phyloP scores from a whole-genome alignment of 169 alveolate genomes.

The Plasmodium gonderi region DNA sequence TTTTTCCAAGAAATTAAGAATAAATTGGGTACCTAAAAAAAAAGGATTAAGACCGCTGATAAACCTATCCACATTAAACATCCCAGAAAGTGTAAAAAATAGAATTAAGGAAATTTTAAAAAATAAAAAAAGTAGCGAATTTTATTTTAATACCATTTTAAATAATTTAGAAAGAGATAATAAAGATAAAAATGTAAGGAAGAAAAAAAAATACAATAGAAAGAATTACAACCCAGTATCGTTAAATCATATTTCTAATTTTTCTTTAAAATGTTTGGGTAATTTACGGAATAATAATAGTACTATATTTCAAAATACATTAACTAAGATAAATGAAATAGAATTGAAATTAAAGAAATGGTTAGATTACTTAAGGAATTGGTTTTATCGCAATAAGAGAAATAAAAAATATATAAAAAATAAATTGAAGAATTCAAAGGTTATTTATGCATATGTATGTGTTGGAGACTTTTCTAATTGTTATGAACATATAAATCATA shows the following conservation, averaged over 20 bases:
- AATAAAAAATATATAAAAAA: slow-evolving; percentile 63
- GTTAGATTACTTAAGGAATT: slow-evolving; percentile 40
- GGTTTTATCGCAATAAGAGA: slow-evolving; percentile 42
- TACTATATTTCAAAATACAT: slow-evolving; percentile 46
- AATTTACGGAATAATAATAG: slow-evolving; percentile 42
- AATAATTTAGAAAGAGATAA: slow-evolving; percentile 57
- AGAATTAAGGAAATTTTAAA: slow-evolving; percentile 35
- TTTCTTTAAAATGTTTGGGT: slow-evolving; percentile 49
- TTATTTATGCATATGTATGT: slow-evolving; percentile 65
- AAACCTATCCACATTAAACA: slow-evolving; percentile 53
- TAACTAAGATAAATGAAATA: slow-evolving; percentile 52
- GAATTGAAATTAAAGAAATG: slow-evolving; percentile 56
- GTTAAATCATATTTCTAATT: slow-evolving; percentile 48
- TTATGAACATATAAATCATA: slow-evolving; percentile 70
- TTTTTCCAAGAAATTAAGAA: slow-evolving; percentile 59
- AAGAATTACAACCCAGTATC: slow-evolving; percentile 66
- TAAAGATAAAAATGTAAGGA: slow-evolving; percentile 6
- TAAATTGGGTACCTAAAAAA: slow-evolving; percentile 74
- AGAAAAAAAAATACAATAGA: slow-evolving; percentile 43
- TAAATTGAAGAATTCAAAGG: slow-evolving; percentile 55
- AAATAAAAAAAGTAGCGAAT: slow-evolving; percentile 68
- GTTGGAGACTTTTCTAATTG: slow-evolving; percentile 73
- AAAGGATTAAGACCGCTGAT: slow-evolving; percentile 69
- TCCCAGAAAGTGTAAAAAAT: slow-evolving; percentile 51
- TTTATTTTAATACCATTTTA: slow-evolving; percentile 53